A percentile compares a stretch with the other conserved stretches of the same genome.
Evolutionary conservation across 257 asterid species (phyloP).

Genomic region (Solanum corneliomulleri): DNA sequence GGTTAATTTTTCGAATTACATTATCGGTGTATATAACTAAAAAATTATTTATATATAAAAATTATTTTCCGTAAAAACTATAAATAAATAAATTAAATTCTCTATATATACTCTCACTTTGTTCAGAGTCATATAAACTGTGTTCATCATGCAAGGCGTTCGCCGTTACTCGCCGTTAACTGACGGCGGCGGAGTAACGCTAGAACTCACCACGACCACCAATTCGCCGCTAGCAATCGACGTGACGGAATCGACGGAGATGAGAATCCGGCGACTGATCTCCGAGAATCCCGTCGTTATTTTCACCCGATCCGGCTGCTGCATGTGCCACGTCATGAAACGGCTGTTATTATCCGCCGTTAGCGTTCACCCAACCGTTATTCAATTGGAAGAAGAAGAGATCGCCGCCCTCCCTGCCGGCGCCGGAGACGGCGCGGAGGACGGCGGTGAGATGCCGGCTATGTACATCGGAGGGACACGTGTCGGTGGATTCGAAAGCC

Average conservation of each 20-base stretch:
- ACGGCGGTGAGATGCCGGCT: slow-evolving; percentile 24
- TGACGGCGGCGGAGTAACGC: slow-evolving; percentile 38
- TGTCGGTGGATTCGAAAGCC: slow-evolving; percentile 76
- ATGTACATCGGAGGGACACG: slow-evolving; percentile 74
- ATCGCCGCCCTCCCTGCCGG: slow-evolving; percentile 29
- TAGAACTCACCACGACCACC: slow-evolving; percentile 34
- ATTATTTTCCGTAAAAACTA: not conserved
- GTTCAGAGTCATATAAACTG: not conserved
- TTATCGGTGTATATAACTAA: not conserved
- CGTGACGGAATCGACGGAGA: slow-evolving; percentile 33
- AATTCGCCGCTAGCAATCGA: slow-evolving; percentile 20
- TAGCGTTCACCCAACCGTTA: slow-evolving; percentile 53
- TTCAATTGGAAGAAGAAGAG: slow-evolving; percentile 69
- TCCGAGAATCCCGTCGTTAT: slow-evolving; percentile 53
- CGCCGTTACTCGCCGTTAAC: slow-evolving; percentile 2
- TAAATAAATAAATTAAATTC: not conserved
- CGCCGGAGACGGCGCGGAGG: not conserved
- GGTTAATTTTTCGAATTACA: not conserved
- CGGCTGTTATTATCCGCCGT: slow-evolving; percentile 33
- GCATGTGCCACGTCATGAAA: slow-evolving; percentile 76
- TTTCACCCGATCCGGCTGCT: slow-evolving; percentile 54
- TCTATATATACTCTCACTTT: not conserved
- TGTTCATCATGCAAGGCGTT: not conserved
- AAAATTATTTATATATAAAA: not conserved
- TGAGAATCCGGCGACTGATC: slow-evolving; percentile 40